These are phyloP conservation scores for Tuber brumale DNA, from an alignment of 495 filamentous ascomycete species.

Conservation along the genomic window DNA sequence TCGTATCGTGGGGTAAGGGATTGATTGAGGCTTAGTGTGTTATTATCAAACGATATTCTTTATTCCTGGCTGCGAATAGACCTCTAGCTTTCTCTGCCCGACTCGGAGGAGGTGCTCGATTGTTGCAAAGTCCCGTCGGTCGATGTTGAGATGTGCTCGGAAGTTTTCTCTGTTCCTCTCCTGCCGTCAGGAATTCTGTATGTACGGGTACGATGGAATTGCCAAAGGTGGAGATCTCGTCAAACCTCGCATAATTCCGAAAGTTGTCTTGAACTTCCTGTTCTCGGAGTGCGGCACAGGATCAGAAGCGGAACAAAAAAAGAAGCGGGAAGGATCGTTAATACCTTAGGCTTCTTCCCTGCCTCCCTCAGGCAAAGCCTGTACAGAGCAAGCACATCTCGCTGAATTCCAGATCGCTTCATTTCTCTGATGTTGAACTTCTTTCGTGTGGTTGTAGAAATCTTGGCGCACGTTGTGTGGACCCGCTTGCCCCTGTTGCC, in stretches of 20 bases:
- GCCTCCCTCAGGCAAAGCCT: conserved; percentile 73
- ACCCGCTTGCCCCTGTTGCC: neutral
- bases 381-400: conserved; percentile 79
- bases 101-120: conserved; percentile 85
- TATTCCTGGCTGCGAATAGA: conserved; percentile 74
- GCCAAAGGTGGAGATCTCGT: conserved; percentile 44
- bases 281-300: neutral
- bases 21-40: neutral
- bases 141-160: conserved; percentile 58
- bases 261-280: conserved; percentile 41
- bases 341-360: conserved; percentile 70
- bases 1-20: neutral
- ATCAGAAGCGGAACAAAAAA: conserved; percentile 17
- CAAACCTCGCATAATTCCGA: conserved; percentile 42
- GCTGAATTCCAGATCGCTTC: conserved; percentile 82
- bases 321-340: conserved; percentile 47
- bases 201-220: conserved; percentile 7
- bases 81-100: conserved; percentile 76
- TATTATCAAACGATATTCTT: conserved; percentile 56
- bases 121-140: conserved; percentile 81
- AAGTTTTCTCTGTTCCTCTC: conserved; percentile 61
- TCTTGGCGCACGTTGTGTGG: conserved; percentile 18
- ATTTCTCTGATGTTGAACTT: conserved; percentile 37
- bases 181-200: conserved; percentile 21
- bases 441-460: conserved; percentile 8